Base-by-base conservation (phyloP, 352 stramenopile genomes). In the Pythium monospermum region DNA sequence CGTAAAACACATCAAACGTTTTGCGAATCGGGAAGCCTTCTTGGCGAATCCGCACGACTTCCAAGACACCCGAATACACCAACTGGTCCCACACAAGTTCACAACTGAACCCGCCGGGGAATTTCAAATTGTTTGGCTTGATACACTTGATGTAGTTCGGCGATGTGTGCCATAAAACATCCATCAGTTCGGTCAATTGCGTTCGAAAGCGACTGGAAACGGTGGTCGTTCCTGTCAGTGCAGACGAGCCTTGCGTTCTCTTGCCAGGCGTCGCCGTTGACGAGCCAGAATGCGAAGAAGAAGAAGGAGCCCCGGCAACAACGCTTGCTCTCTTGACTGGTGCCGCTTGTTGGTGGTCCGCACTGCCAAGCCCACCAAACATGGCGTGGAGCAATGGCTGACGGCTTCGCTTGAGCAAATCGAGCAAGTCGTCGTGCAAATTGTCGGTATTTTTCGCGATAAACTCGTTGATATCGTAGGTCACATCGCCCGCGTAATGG, bases 111-210 rank as follows among this genome's bases (percentile, higher is more conserved):
- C 66, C 37, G 2, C 71, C 72, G n/a, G 64, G 53, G 26, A 69
- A 57, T 45, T 87, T 86, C 1, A 32, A 53, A 69, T 99, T 94
- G 63, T 99, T 99, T 27, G 97, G 96, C 63, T 99, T 99, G 32
- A 99, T 87, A 65, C 97, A 99, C 51, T 96, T 93, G 49, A 99
- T 93, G 70, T 99, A 99, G 71, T 99, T 96, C 35, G 96, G 96
- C 22, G 87, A 83, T 6, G 96, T 99, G 21, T 72, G 72, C 23
- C 97, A 90, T 36, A 99, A 98, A 13, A 84, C 87, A 6, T 77
- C 68, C 42, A 98, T 80, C 12, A 99, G 79, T n/a, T 95, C 78
- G 38, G 87, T 91, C 21, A 99, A 73, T 63, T 98, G 95, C 19
- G 82, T 73, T 46, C 93, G 94, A 68, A 99, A 99, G 61, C 98